A percentile compares a stretch with the other conserved stretches of the same genome.
Evolutionary conservation across 306 rosid genomes (phyloP).

Genomic region (Acacia confusa): DNA sequence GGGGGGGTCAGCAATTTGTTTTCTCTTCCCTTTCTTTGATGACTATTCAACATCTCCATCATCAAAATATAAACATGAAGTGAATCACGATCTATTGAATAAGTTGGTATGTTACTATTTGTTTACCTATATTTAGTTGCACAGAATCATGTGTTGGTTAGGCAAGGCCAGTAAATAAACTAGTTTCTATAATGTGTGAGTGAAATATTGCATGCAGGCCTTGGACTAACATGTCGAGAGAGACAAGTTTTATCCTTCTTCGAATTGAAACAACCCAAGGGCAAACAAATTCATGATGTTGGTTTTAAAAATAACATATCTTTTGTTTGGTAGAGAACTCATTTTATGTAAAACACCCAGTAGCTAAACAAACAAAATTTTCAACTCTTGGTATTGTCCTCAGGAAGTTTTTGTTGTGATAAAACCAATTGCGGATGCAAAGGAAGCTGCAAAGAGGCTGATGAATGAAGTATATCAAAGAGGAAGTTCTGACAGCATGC

Average conservation of each 20-base stretch:
- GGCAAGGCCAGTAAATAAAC: neutral
- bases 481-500: constrained; percentile 73
- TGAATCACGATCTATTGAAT: constrained; percentile 3
- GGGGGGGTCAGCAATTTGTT: constrained; percentile 54
- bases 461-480: constrained; percentile 92
- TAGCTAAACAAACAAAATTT: neutral
- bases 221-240: neutral
- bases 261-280: neutral
- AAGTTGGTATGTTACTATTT: neutral
- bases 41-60: neutral
- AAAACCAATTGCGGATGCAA: too few species aligned
- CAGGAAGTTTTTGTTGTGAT: too few species aligned
- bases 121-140: neutral
- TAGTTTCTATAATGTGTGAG: neutral
- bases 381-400: constrained; percentile 4
- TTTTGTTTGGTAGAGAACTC: neutral
- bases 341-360: neutral
- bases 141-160: neutral
- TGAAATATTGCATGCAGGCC: neutral
- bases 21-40: neutral
- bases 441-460: constrained; percentile 88
- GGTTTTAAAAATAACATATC: neutral
- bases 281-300: neutral
- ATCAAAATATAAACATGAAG: neutral
- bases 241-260: neutral